Percentiles rank a stretch among this genome's conserved stretches.
Evolutionary conservation across 306 rosid species (phyloP).

Genomic region (Argentina anserina): DNA sequence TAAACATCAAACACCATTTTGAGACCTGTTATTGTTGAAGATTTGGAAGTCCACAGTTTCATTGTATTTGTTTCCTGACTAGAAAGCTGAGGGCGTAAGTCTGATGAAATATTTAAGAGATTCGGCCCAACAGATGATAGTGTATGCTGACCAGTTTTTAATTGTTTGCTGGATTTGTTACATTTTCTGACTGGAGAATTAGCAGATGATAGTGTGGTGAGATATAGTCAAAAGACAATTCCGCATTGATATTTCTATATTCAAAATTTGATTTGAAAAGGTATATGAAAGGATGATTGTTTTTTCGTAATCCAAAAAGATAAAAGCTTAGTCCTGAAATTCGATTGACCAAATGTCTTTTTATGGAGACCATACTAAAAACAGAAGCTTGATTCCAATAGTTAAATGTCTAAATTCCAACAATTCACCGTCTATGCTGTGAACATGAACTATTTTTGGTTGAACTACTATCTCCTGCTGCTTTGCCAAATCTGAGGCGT

Average conservation of each 20-base stretch:
- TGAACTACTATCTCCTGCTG: slow-evolving; percentile 33
- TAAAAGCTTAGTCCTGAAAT: background rate
- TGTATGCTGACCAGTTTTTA: background rate
- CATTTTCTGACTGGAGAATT: background rate
- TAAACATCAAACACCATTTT: background rate
- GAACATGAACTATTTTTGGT: slow-evolving; percentile 29
- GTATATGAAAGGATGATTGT: too few species aligned
- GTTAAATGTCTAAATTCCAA: slow-evolving; percentile 9
- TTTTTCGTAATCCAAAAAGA: too few species aligned
- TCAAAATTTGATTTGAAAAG: too few species aligned
- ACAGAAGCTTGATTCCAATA: background rate
- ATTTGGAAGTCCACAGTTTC: background rate
- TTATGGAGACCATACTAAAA: background rate
- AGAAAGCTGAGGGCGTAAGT: background rate
- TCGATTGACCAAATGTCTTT: background rate
- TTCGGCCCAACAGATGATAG: background rate
- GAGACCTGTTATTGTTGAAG: background rate
- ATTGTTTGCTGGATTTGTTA: background rate
- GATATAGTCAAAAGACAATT: background rate
- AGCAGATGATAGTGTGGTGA: background rate
- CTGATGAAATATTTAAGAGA: background rate
- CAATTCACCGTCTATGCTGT: slow-evolving; percentile 21
- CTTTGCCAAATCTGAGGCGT: slow-evolving; percentile 75
- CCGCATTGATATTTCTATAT: background rate
- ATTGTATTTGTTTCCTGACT: background rate